Base-by-base conservation (phyloP, 306 rosid genomes). In the Cucurbita ficifolia region DNA sequence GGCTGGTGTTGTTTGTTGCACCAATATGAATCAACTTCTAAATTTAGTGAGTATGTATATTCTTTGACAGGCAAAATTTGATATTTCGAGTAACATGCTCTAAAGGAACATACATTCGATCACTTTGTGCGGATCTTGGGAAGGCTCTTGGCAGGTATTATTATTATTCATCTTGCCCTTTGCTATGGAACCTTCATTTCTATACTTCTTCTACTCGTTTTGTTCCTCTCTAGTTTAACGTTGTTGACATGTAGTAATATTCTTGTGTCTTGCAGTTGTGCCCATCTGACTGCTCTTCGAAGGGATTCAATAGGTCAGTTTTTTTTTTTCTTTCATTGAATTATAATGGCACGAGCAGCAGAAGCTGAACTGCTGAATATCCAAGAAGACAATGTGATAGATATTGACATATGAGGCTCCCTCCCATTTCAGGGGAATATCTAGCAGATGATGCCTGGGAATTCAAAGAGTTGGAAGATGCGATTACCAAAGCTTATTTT, bases 381-480 rank as follows among this genome's bases (percentile, higher is more conserved):
- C 73, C 55, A 45, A 68, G 55, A 45, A 68, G 55, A 68, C 55
- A 67, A 67, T 43, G 12, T 70, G 54, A 70, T 48, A 8, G 54
- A 70, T 48, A 14, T 14, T 68, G 55, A 46, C 51, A 22, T 29
- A 29, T 33, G 40, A 46, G 46, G 24, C 49, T 53, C 49, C 65
- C 33, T 29, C 4, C 57, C 63, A 78, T 55, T 85, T 43, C 89
- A 93, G 97, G 97, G 68, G 77, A 90, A 87, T 89, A 84, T 84
- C 83, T 86, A 61, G 96, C 92, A 5, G 97, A 93, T 77, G 90
- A 87, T 83, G 97, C 98, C 59, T 93, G 96, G 98, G 97, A 90
- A 38, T 93, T 88, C 82, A 77, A 82, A 75, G 98, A 90, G 79
- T 85, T 94, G 67, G 96, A 94, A 82, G 97, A 87, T 53, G 84